These are phyloP conservation scores for Drosera capensis DNA, from an alignment of 148 eudicot species.

Conservation along the genomic window DNA sequence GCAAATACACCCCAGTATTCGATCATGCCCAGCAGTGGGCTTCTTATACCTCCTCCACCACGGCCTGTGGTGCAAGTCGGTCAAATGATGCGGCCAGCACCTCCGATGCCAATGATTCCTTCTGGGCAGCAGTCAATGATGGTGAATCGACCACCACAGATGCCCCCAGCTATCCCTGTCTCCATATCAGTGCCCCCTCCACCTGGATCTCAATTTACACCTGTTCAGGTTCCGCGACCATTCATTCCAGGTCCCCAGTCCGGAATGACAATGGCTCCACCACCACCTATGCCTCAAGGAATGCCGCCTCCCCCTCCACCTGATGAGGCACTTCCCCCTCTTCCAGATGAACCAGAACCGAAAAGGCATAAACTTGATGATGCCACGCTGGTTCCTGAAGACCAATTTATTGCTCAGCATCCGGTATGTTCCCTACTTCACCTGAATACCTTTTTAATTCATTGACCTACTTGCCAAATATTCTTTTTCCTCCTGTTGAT, in stretches of 20 bases:
- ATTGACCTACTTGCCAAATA: too few species aligned
- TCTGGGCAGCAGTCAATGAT: conserved; percentile 51
- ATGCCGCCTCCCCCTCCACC: conserved; percentile 50
- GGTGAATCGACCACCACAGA: conserved; percentile 48
- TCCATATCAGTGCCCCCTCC: conserved; percentile 38
- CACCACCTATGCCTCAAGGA: conserved; percentile 57
- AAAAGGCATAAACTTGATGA: conserved; percentile 74
- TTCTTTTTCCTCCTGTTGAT: too few species aligned
- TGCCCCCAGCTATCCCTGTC: conserved; percentile 22
- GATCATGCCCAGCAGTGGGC: conserved; percentile 21
- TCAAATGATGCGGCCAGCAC: conserved; percentile 34
- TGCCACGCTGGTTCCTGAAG: conserved; percentile 56
- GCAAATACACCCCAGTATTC: conserved; percentile 33
- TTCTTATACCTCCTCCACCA: conserved; percentile 33
- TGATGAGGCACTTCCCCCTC: conserved; percentile 76
- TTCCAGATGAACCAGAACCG: conserved; percentile 81
- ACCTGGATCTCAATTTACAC: conserved; percentile 54
- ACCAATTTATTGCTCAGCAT: conserved; percentile 67
- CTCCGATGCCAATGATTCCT: conserved; percentile 47
- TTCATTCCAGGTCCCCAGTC: conserved; percentile 27
- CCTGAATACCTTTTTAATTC: background rate
- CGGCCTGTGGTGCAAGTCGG: conserved; percentile 26
- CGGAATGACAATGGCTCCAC: conserved; percentile 52
- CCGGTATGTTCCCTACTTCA: conserved; percentile 19
- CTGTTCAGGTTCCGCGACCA: conserved; percentile 28